phyloP scores from a whole-genome alignment of 495 filamentous ascomycete species.

The Penicillium antarcticum region DNA sequence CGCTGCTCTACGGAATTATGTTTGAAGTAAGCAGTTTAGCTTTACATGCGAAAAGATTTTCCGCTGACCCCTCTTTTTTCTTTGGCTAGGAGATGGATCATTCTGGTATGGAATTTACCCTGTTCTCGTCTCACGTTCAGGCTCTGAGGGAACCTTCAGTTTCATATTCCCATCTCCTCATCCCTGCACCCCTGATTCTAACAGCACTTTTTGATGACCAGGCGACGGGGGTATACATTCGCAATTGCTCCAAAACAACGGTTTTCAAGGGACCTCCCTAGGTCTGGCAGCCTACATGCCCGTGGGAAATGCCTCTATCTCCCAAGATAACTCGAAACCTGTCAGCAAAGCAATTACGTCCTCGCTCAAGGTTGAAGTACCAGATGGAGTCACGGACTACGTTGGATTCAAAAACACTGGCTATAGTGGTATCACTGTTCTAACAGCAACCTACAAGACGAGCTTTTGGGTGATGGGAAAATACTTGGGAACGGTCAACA shows the following conservation, averaged over 20 bases:
- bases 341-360: conserved; percentile 51
- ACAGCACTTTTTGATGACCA: no score
- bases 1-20: conserved; percentile 58
- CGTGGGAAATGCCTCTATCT: conserved; percentile 48
- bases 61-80: neutral
- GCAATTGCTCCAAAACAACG: conserved; percentile 69
- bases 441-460: conserved; percentile 43
- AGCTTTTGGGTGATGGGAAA: conserved; percentile 56
- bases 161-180: no score
- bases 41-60: neutral
- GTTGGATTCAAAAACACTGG: conserved; percentile 59
- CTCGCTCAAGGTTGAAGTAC: conserved; percentile 54
- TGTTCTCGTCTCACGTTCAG: no score
- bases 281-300: conserved; percentile 53
- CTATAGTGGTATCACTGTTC: conserved; percentile 59
- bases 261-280: conserved; percentile 57
- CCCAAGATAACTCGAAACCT: conserved; percentile 47
- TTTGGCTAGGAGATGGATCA: conserved; percentile 63
- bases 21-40: conserved; percentile 43
- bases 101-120: conserved; percentile 42
- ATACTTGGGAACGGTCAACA: conserved; percentile 24
- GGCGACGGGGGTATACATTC: conserved; percentile 73
- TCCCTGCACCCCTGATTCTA: no score
- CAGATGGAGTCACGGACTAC: conserved; percentile 27
- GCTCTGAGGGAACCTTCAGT: no score